These are phyloP conservation scores for Rhodosporidiobolus odoratus DNA, from an alignment of 768 basidiomycete genomes.

Conservation along the genomic window DNA sequence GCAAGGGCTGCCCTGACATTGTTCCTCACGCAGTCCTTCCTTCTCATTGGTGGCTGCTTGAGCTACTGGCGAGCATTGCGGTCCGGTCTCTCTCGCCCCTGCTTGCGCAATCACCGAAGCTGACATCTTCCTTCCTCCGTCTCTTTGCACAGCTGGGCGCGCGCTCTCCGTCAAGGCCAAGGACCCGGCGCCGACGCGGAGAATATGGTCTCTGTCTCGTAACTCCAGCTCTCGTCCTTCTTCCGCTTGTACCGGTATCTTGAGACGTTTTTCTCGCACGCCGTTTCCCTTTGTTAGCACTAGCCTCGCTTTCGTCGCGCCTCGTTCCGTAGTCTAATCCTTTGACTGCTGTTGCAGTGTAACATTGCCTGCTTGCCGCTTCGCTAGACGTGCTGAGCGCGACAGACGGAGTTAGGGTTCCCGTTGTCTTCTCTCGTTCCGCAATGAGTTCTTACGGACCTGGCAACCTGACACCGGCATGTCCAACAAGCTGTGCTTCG, in stretches of 20 bases:
- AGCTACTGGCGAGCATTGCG: slow-evolving; percentile 34
- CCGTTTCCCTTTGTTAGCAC: too few species aligned
- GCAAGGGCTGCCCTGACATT: too few species aligned
- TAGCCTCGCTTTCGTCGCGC: background rate
- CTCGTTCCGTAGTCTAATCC: background rate
- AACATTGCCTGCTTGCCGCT: background rate
- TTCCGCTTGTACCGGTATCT: background rate
- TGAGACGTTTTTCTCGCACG: background rate
- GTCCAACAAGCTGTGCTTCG: background rate
- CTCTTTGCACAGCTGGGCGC: slow-evolving; percentile 14
- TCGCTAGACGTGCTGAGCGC: too few species aligned
- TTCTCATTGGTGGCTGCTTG: slow-evolving; percentile 30
- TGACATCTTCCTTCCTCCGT: background rate
- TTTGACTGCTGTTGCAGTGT: background rate
- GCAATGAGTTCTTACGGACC: background rate
- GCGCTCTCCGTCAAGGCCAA: slow-evolving; percentile 19
- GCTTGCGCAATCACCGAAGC: background rate
- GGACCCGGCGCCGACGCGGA: slow-evolving; percentile 18
- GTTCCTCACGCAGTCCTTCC: slow-evolving; percentile 16
- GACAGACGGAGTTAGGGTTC: too few species aligned
- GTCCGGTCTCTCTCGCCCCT: background rate
- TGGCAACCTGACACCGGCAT: background rate
- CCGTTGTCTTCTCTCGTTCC: background rate
- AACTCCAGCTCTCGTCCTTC: too few species aligned
- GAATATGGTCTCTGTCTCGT: slow-evolving; percentile 3